Percentiles rank a stretch among this genome's conserved stretches.
These are phyloP conservation scores for Cutaneotrichosporon spelunceum DNA, from an alignment of 1,284 basidiomycete species.

Conservation along the genomic window DNA sequence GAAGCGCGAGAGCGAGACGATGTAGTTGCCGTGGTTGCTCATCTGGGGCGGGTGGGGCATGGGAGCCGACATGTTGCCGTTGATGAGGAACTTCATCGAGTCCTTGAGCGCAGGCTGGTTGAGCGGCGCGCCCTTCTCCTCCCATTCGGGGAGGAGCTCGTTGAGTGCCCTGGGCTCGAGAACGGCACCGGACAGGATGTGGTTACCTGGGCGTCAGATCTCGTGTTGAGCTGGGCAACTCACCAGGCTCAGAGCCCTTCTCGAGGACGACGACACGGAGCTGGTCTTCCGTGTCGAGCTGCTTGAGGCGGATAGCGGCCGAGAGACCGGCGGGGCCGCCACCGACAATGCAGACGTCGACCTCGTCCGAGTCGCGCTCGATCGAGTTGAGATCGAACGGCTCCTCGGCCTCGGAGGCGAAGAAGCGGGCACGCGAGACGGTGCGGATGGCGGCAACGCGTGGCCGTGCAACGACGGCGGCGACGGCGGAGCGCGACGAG, in stretches of 20 bases:
- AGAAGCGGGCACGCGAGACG: conserved; percentile 16
- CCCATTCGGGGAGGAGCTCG: conserved; percentile 89
- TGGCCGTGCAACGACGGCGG: conserved; percentile 19
- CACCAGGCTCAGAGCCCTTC: conserved; percentile 89
- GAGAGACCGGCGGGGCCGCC: conserved; percentile 91
- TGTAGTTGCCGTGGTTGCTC: conserved; percentile 91
- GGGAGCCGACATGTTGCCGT: conserved; percentile 63
- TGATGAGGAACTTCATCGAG: conserved; percentile 83
- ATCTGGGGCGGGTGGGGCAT: conserved; percentile 98
- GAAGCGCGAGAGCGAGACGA: conserved; percentile 83
- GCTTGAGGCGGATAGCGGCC: conserved; percentile 94
- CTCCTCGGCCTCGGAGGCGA: conserved; percentile 32
- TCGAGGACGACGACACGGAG: conserved; percentile 91
- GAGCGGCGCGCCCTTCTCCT: conserved; percentile 60
- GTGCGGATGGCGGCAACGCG: conserved; percentile 6
- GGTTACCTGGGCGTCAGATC: conserved; percentile 63
- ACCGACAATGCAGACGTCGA: conserved; percentile 96
- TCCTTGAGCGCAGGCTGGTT: conserved; percentile 76
- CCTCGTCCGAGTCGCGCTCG: conserved; percentile 78
- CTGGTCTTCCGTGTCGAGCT: conserved; percentile 78
- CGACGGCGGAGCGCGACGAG: conserved; percentile 19
- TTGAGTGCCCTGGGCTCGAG: conserved; percentile 88
- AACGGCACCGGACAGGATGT: conserved; percentile 94
- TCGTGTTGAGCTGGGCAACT: conserved; percentile 43
- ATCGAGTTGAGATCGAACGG: conserved; percentile 52